Evolutionary conservation across 148 eudicot genomes (phyloP).

Genomic region (Salicornia ramosissima): DNA sequence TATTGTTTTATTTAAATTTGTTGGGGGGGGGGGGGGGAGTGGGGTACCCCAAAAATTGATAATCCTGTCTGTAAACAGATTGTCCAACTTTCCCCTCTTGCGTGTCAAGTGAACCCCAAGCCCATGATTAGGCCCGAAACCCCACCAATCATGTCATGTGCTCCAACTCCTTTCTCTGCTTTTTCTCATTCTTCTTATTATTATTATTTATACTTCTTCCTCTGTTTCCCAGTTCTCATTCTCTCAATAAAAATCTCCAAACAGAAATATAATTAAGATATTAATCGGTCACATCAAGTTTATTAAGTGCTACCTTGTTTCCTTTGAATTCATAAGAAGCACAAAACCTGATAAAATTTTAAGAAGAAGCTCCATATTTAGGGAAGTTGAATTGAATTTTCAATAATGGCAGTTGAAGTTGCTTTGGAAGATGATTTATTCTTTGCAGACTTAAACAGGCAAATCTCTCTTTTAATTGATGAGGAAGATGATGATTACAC

Average conservation of each 20-base stretch:
- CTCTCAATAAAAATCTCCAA: not conserved
- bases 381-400: not conserved
- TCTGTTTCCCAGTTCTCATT: not conserved
- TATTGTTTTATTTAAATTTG: too few species aligned
- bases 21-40: too few species aligned
- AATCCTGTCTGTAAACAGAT: conserved; percentile 26
- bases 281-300: not conserved
- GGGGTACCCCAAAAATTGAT: not conserved
- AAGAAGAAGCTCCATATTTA: not conserved
- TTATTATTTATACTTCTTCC: conserved; percentile 2
- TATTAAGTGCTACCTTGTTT: not conserved
- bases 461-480: conserved; percentile 72
- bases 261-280: too few species aligned
- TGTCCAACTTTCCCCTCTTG: conserved; percentile 21
- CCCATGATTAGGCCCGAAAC: not conserved
- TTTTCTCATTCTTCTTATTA: too few species aligned
- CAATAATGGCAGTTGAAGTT: conserved; percentile 34
- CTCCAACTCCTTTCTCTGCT: not conserved
- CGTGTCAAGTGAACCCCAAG: not conserved
- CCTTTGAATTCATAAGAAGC: not conserved
- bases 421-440: conserved; percentile 75
- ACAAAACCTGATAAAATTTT: not conserved
- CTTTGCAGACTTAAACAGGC: conserved; percentile 69
- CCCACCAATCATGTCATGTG: conserved; percentile 4
- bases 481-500: conserved; percentile 64